A percentile compares a stretch with the other conserved stretches of the same genome.
Conservation (phyloP, 306 rosid genomes). For the Senna tora region DNA sequence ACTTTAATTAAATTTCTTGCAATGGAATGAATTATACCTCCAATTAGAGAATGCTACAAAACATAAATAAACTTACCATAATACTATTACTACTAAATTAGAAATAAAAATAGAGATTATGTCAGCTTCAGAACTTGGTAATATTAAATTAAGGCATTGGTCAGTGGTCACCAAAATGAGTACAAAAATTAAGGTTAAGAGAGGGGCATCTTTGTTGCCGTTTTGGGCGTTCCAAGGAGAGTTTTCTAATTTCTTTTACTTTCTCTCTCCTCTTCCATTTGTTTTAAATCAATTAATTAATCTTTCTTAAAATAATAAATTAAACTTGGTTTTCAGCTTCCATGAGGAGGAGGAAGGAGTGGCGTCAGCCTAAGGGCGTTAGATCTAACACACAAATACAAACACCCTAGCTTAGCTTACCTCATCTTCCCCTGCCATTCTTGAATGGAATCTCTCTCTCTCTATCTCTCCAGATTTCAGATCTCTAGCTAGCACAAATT, state of each 20-base stretch:
- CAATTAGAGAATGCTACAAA: too few relatives aligned
- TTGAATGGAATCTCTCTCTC: constrained; percentile 49
- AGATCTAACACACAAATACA: constrained; percentile 40
- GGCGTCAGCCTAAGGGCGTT: constrained; percentile 58
- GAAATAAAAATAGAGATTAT: too few relatives aligned
- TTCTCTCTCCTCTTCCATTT: background rate
- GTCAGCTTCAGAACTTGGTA: too few relatives aligned
- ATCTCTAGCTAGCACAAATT: constrained; percentile 46
- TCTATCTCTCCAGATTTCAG: constrained; percentile 32
- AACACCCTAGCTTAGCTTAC: constrained; percentile 36
- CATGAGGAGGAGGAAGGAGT: constrained; percentile 26
- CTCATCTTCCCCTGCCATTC: constrained; percentile 48
- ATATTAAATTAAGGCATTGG: too few relatives aligned
- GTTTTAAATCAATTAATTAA: background rate
- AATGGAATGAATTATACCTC: too few relatives aligned
- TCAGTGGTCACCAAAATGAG: background rate
- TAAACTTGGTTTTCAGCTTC: constrained; percentile 34
- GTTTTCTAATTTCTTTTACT: background rate
- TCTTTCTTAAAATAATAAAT: background rate
- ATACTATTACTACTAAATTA: too few relatives aligned
- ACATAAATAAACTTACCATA: too few relatives aligned
- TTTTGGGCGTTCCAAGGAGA: constrained; percentile 34
- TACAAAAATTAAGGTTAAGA: constrained; percentile 31
- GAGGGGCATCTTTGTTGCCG: constrained; percentile 51
- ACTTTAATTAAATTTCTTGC: background rate